Percentiles rank a stretch among this genome's conserved stretches.
Conservation (phyloP, 73 alveolate genomes). For the Paramecium sonneborni region DNA sequence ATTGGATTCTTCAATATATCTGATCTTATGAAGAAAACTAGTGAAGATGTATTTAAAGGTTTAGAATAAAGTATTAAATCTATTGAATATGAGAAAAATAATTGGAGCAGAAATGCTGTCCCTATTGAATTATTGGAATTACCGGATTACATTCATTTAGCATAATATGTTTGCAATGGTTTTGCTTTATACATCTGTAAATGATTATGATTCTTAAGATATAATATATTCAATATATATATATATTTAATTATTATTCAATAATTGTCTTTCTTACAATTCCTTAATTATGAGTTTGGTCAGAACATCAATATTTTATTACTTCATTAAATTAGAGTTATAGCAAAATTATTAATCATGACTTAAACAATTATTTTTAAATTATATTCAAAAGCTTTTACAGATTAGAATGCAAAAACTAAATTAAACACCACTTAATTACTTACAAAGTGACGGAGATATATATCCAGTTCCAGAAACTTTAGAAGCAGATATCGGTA, state of each 20-base stretch:
- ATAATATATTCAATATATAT: no score
- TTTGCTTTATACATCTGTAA: background rate
- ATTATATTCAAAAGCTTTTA: background rate
- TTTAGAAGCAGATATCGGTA: background rate
- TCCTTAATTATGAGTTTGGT: background rate
- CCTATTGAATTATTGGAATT: background rate
- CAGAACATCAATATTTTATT: background rate
- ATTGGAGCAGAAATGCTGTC: constrained; percentile 24
- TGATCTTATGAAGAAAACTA: background rate
- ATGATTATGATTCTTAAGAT: background rate
- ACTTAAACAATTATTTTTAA: background rate
- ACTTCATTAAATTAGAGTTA: background rate
- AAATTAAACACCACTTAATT: background rate
- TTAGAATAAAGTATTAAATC: background rate
- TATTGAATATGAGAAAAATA: background rate
- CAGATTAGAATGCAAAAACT: background rate
- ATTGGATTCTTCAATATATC: constrained; percentile 2
- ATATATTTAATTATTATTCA: no score
- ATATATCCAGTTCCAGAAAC: background rate
- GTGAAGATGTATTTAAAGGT: constrained; percentile 38
- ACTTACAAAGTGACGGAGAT: background rate
- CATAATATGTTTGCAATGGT: background rate
- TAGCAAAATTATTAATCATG: background rate
- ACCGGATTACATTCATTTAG: background rate
- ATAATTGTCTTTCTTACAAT: no score